These are phyloP conservation scores for Fusarium devonianum DNA, from an alignment of 2,329 filamentous ascomycete genomes.

Conservation along the genomic window DNA sequence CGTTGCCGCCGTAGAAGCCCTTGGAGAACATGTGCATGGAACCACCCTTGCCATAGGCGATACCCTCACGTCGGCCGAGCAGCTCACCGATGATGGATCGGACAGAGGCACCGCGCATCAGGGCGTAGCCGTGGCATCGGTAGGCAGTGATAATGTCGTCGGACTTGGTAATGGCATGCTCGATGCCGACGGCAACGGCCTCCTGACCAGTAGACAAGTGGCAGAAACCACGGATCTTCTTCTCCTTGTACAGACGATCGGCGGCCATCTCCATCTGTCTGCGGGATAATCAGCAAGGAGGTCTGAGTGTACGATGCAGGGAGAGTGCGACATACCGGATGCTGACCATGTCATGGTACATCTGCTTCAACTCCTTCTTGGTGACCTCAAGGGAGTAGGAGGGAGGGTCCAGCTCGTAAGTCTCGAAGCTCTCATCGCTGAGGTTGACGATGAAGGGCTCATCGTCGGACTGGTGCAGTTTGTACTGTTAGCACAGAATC, in stretches of 20 bases:
- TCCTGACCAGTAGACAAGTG: slow-evolving; percentile 98
- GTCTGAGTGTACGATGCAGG: not conserved
- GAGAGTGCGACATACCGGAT: slow-evolving; percentile 72
- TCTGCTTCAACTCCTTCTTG: slow-evolving; percentile 98
- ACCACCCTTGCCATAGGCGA: slow-evolving; percentile 97
- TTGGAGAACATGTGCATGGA: slow-evolving; percentile 99
- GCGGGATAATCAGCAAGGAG: slow-evolving; percentile 44
- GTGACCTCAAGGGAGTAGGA: slow-evolving; percentile 91
- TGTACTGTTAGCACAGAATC: slow-evolving; percentile 26
- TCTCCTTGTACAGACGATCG: slow-evolving; percentile 99
- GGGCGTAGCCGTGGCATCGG: slow-evolving; percentile 97
- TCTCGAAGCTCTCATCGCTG: slow-evolving; percentile 99
- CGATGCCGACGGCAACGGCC: slow-evolving; percentile 95
- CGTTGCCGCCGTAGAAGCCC: slow-evolving; percentile 98
- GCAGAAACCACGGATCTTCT: slow-evolving; percentile 99
- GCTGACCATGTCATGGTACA: slow-evolving; percentile 98
- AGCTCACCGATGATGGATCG: slow-evolving; percentile 96
- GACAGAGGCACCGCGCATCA: slow-evolving; percentile 92
- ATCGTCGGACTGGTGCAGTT: slow-evolving; percentile 78
- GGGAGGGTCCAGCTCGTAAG: slow-evolving; percentile 97
- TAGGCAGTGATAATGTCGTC: slow-evolving; percentile 98
- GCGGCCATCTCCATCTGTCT: slow-evolving; percentile 99
- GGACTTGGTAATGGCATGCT: slow-evolving; percentile 88
- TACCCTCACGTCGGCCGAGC: slow-evolving; percentile 92
- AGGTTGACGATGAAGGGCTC: slow-evolving; percentile 91